These are phyloP conservation scores for Rhododendron mucronatum DNA, from an alignment of 148 eudicot genomes.

Conservation along the genomic window DNA sequence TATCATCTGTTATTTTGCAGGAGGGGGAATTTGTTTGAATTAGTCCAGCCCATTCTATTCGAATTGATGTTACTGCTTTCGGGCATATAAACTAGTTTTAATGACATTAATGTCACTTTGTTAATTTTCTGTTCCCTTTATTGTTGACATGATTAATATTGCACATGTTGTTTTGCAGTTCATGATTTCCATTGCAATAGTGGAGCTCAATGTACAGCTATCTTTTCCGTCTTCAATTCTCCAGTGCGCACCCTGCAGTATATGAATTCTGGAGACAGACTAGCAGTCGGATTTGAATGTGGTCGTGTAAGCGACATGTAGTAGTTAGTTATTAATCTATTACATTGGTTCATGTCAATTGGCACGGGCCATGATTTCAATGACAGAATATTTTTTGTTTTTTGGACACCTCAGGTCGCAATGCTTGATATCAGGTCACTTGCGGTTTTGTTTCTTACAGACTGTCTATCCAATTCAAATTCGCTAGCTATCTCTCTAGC, in stretches of 20 bases:
- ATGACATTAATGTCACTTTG: neutral
- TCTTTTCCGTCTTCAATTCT: constrained; percentile 57
- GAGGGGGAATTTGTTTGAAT: neutral
- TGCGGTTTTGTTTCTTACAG: constrained; percentile 62
- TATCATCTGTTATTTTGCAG: neutral
- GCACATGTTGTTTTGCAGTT: constrained; percentile 34
- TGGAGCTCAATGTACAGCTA: constrained; percentile 47
- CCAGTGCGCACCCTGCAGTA: constrained; percentile 55
- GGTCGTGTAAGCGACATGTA: constrained; percentile 52
- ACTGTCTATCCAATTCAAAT: constrained; percentile 42
- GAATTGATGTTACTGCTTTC: neutral
- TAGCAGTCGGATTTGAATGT: constrained; percentile 68
- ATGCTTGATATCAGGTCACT: constrained; percentile 55
- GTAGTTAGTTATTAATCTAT: neutral
- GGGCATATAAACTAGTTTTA: neutral
- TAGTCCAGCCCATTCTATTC: neutral
- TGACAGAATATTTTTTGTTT: constrained; percentile 2
- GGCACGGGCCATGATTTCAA: neutral
- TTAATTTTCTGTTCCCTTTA: neutral
- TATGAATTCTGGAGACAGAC: constrained; percentile 55
- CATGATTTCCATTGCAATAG: constrained; percentile 31
- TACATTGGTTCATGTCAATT: neutral
- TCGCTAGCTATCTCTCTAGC: constrained; percentile 54
- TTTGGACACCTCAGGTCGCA: constrained; percentile 55
- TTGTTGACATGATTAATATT: neutral